phyloP scores from a whole-genome alignment of 148 eudicot genomes.

The Vaccinium macrocarpon region DNA sequence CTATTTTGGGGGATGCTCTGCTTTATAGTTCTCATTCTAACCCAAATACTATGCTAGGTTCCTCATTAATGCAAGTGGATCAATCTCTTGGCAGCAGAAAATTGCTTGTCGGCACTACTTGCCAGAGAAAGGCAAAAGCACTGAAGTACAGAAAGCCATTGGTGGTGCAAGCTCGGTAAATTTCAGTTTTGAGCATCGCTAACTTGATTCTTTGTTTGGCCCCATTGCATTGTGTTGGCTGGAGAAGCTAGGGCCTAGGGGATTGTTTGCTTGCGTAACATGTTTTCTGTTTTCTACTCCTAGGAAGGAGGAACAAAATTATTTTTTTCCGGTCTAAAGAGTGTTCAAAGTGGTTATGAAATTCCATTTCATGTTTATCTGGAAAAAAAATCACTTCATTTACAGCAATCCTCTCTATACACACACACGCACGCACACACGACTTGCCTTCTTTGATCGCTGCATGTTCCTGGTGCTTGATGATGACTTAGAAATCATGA shows the following conservation, averaged over 20 bases:
- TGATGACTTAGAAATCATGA: not conserved
- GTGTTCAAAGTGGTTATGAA: not conserved
- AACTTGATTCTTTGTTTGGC: not conserved
- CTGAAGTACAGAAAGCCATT: slow-evolving; percentile 20
- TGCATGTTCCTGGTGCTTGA: not conserved
- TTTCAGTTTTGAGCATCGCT: not conserved
- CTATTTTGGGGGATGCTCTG: not conserved
- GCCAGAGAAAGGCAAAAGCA: slow-evolving; percentile 19
- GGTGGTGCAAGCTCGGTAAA: slow-evolving; percentile 33
- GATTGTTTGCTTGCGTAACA: not conserved
- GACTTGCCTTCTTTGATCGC: not conserved
- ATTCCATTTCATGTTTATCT: not conserved
- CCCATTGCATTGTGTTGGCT: not conserved
- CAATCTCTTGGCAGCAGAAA: slow-evolving; percentile 37
- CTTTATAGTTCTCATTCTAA: slow-evolving; percentile 7
- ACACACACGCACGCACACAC: not conserved
- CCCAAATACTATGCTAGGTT: slow-evolving; percentile 19
- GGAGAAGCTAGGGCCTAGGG: slow-evolving; percentile 5
- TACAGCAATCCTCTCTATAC: not conserved
- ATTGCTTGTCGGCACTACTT: slow-evolving; percentile 28
- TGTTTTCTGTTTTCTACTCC: not conserved
- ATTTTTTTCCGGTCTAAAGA: not conserved
- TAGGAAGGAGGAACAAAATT: not conserved
- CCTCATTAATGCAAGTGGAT: slow-evolving; percentile 39
- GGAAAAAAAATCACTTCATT: not conserved